phyloP scores from a whole-genome alignment of 169 alveolate species.

The Cryptosporidium muris region DNA sequence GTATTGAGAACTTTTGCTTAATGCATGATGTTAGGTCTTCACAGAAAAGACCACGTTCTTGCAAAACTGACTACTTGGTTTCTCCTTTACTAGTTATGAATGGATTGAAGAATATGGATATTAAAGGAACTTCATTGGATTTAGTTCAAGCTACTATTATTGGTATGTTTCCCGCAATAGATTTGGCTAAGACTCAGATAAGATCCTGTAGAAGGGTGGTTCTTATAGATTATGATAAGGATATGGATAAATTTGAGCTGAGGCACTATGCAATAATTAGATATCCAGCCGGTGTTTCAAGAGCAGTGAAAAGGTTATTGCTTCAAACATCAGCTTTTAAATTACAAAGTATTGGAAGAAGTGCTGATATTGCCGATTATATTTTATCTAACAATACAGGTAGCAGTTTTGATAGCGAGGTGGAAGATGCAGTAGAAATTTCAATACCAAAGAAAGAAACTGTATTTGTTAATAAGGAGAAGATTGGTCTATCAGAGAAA shows the following conservation, averaged over 20 bases:
- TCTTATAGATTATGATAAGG: slow-evolving; percentile 31
- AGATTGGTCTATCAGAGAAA: slow-evolving; percentile 47
- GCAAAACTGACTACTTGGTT: slow-evolving; percentile 70
- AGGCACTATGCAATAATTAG: slow-evolving; percentile 74
- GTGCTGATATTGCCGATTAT: slow-evolving; percentile 63
- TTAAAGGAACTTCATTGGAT: background rate
- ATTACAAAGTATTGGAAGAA: slow-evolving; percentile 44
- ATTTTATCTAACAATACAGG: slow-evolving; percentile 43
- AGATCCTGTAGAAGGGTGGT: slow-evolving; percentile 75
- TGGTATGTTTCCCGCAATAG: slow-evolving; percentile 73
- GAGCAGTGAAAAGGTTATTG: slow-evolving; percentile 62
- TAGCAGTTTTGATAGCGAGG: slow-evolving; percentile 42
- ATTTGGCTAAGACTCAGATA: slow-evolving; percentile 37
- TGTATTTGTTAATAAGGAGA: background rate
- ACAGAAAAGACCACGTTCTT: slow-evolving; percentile 69
- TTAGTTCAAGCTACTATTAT: slow-evolving; percentile 62
- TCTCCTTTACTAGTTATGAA: slow-evolving; percentile 75
- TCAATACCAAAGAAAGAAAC: slow-evolving; percentile 1
- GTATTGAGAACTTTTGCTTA: slow-evolving; percentile 63
- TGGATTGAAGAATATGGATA: slow-evolving; percentile 57
- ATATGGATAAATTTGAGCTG: slow-evolving; percentile 16
- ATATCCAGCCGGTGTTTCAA: slow-evolving; percentile 73
- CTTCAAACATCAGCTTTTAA: slow-evolving; percentile 27
- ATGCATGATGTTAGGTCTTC: slow-evolving; percentile 72
- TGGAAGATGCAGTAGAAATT: slow-evolving; percentile 60